Percentiles rank a stretch among this genome's conserved stretches.
Evolutionary conservation across 2,329 filamentous ascomycete species (phyloP).

Genomic region (Cordyceps fumosorosea): DNA sequence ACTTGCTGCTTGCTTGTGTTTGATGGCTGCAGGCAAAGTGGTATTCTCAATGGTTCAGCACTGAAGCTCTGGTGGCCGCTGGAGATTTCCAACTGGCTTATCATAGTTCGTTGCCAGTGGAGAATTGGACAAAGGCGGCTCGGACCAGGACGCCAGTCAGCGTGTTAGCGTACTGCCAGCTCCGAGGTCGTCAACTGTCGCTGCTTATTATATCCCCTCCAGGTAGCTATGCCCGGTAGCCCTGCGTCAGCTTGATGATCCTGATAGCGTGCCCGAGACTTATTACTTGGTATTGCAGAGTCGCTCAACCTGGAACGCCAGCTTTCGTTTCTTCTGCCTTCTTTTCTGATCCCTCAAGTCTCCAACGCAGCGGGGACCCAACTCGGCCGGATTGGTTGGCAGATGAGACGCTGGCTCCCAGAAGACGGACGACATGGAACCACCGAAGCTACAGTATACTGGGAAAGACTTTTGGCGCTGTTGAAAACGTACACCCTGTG

Average conservation of each 20-base stretch:
- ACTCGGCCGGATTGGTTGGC: not conserved
- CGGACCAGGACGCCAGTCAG: conserved; percentile 1
- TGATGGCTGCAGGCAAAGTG: not conserved
- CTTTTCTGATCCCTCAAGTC: not conserved
- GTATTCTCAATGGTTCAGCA: not conserved
- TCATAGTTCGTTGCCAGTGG: not conserved
- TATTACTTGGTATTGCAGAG: not conserved
- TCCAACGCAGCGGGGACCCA: not conserved
- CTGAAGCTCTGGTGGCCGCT: not conserved
- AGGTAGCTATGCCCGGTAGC: not conserved
- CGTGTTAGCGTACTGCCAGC: not conserved
- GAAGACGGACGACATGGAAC: not conserved
- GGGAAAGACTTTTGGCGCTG: not conserved
- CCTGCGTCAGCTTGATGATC: not conserved
- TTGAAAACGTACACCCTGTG: conserved; percentile 1
- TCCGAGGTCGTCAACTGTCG: not conserved
- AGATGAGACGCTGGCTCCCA: not conserved
- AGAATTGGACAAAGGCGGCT: not conserved
- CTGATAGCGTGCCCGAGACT: not conserved
- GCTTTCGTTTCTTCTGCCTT: not conserved
- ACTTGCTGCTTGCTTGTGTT: not conserved
- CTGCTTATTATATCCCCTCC: not conserved
- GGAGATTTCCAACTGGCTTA: not conserved
- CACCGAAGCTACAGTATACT: not conserved
- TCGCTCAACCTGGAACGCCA: not conserved